Evolutionary conservation across 1,284 basidiomycete genomes (phyloP).

Genomic region (Tremellales sp.): DNA sequence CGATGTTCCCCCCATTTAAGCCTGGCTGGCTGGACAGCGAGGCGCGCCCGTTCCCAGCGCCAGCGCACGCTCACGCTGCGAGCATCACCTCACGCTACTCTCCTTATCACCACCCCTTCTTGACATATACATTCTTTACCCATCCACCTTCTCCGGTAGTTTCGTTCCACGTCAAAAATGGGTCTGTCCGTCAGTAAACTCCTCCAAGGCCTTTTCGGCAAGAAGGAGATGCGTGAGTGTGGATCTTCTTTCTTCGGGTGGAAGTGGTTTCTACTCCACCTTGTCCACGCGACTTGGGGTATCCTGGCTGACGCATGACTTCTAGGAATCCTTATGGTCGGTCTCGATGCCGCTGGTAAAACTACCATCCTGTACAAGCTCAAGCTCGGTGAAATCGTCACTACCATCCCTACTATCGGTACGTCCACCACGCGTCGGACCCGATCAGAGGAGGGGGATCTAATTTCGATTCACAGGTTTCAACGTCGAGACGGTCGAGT

Average conservation of each 20-base stretch:
- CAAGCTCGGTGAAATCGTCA: conserved; percentile 98
- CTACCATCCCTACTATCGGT: conserved; percentile 99
- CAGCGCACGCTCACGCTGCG: not conserved
- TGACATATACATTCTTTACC: too few relatives aligned
- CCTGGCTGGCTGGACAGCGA: not conserved
- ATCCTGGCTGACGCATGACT: too few relatives aligned
- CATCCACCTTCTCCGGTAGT: too few relatives aligned
- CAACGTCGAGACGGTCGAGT: conserved; percentile 94
- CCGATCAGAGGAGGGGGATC: conserved; percentile 8
- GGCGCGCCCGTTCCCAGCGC: not conserved
- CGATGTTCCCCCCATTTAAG: not conserved
- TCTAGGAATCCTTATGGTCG: conserved; percentile 67
- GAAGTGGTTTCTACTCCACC: not conserved
- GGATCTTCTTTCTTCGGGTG: conserved; percentile 1
- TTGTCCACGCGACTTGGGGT: not conserved
- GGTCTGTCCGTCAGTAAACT: conserved; percentile 79
- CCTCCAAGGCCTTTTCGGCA: conserved; percentile 87
- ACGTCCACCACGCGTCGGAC: conserved; percentile 42
- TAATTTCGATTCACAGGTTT: conserved; percentile 64
- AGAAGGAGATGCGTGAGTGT: conserved; percentile 97
- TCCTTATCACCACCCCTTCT: not conserved
- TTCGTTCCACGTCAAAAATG: too few relatives aligned
- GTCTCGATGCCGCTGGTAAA: conserved; percentile 95
- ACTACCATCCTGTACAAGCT: conserved; percentile 97
- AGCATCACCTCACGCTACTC: not conserved